These are phyloP conservation scores for Diaporthe helianthi DNA, from an alignment of 2,329 filamentous ascomycete genomes.

Conservation along the genomic window DNA sequence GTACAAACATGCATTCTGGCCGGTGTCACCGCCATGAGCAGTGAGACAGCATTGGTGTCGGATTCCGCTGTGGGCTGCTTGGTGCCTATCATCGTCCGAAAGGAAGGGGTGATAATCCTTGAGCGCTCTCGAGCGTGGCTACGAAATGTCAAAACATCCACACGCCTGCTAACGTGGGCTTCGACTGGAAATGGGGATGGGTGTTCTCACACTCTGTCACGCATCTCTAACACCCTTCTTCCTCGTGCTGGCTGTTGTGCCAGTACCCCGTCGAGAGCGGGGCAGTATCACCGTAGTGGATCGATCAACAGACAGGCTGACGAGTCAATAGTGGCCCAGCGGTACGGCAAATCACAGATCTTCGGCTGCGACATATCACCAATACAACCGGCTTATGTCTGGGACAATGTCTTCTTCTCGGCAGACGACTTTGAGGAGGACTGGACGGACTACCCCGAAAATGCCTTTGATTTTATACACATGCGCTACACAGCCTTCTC, in stretches of 20 bases:
- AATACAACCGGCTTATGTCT: conserved; percentile 59
- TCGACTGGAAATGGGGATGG: not conserved
- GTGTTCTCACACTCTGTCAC: not conserved
- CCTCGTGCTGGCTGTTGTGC: not conserved
- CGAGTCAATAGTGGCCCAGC: conserved; percentile 51
- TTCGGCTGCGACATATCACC: conserved; percentile 59
- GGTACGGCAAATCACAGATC: conserved; percentile 52
- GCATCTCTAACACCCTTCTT: not conserved
- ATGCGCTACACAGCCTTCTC: conserved; percentile 55
- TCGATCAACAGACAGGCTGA: conserved; percentile 7
- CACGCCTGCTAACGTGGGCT: not conserved
- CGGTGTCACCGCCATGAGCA: not conserved
- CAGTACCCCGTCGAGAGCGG: not conserved
- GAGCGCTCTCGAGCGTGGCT: not conserved
- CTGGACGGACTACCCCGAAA: conserved; percentile 52
- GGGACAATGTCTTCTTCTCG: conserved; percentile 58
- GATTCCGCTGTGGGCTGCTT: not conserved
- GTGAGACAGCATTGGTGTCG: not conserved
- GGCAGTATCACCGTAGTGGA: not conserved
- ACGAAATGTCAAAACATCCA: not conserved
- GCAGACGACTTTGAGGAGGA: conserved; percentile 61
- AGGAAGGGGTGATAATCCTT: not conserved
- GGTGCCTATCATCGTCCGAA: not conserved
- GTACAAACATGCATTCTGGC: not conserved
- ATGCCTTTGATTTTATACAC: conserved; percentile 58